A percentile compares a stretch with the other conserved stretches of the same genome.
Conservation (phyloP, 2,329 filamentous ascomycete species). For the Purpureocillium takamizusanense region DNA sequence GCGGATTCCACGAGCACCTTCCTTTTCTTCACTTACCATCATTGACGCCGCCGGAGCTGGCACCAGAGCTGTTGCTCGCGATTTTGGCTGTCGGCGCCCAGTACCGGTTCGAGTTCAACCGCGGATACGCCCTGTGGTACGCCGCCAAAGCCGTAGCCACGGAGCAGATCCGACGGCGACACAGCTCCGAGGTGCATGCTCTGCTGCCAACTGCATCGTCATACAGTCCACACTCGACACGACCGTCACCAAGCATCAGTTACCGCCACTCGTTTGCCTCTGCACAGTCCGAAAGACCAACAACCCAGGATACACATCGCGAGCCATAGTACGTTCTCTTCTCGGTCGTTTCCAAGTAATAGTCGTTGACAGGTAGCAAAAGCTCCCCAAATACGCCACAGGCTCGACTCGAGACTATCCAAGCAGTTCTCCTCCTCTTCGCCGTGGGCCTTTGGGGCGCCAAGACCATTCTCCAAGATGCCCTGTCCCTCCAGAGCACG, state of each 20-base stretch:
- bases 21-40: constrained; percentile 61
- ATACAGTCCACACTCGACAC: constrained; percentile 51
- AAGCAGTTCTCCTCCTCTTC: constrained; percentile 52
- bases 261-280: constrained; percentile 52
- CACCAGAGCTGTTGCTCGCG: constrained; percentile 58
- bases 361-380: neutral
- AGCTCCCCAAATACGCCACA: constrained; percentile 52
- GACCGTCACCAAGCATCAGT: constrained; percentile 47
- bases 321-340: constrained; percentile 46
- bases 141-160: constrained; percentile 48
- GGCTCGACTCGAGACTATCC: constrained; percentile 54
- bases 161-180: constrained; percentile 48
- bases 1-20: constrained; percentile 51
- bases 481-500: constrained; percentile 49
- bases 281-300: constrained; percentile 45
- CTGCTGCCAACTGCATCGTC: constrained; percentile 47
- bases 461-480: constrained; percentile 50
- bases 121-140: constrained; percentile 53
- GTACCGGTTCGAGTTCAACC: constrained; percentile 52
- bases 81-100: constrained; percentile 60
- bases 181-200: constrained; percentile 48
- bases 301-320: constrained; percentile 48
- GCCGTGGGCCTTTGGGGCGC: constrained; percentile 53
- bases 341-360: too few species aligned
- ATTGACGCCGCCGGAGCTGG: constrained; percentile 52